These are phyloP conservation scores for Macrophomina phaseolina DNA, from an alignment of 2,329 filamentous ascomycete genomes.

Conservation along the genomic window DNA sequence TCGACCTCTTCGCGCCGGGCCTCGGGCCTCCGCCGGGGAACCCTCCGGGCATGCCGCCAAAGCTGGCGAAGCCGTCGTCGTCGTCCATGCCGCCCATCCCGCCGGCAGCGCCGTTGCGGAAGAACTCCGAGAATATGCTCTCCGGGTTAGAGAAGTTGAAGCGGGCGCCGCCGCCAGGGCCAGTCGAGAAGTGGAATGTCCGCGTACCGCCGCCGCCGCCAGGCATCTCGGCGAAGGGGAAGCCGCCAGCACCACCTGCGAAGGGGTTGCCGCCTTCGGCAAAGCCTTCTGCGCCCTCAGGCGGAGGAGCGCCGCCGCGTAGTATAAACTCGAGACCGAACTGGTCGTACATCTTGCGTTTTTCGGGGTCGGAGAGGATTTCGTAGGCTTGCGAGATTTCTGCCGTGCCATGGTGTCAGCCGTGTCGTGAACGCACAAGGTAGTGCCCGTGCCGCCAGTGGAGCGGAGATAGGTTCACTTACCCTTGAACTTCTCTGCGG, in stretches of 20 bases:
- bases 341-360: conserved; percentile 93
- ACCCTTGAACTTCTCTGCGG: conserved; percentile 92
- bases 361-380: conserved; percentile 95
- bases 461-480: conserved; percentile 32
- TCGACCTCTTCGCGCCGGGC: conserved; percentile 39
- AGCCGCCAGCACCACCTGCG: conserved; percentile 46
- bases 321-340: conserved; percentile 93
- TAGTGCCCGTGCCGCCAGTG: neutral
- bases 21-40: conserved; percentile 42
- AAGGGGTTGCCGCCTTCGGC: conserved; percentile 51
- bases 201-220: conserved; percentile 60
- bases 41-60: conserved; percentile 42
- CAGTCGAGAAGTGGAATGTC: conserved; percentile 70
- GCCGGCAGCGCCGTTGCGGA: conserved; percentile 63
- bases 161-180: conserved; percentile 60
- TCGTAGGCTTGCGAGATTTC: conserved; percentile 98
- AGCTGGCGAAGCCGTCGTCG: conserved; percentile 56
- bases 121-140: conserved; percentile 83
- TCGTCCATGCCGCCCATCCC: conserved; percentile 51
- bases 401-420: conserved; percentile 37
- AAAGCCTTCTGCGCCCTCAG: conserved; percentile 58
- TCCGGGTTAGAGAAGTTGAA: conserved; percentile 86
- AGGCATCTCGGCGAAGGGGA: conserved; percentile 61
- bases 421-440: neutral
- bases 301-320: conserved; percentile 74